phyloP scores from a whole-genome alignment of 495 filamentous ascomycete genomes.

The Lasiosphaeria ovina region DNA sequence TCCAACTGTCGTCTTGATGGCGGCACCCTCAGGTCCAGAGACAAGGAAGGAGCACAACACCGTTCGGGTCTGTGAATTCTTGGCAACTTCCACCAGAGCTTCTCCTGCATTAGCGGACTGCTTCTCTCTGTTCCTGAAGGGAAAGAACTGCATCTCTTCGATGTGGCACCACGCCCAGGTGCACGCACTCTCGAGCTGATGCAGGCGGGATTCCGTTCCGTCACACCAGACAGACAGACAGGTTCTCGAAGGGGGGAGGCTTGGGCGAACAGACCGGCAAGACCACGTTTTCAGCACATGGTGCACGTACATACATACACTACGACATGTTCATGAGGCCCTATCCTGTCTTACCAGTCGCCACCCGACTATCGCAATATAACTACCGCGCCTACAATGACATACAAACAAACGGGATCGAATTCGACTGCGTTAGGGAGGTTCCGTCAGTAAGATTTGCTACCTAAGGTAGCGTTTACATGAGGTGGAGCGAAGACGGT shows the following conservation, averaged over 20 bases:
- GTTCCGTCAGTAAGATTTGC: too few species aligned
- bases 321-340: too few species aligned
- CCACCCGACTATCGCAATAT: too few species aligned
- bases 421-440: too few species aligned
- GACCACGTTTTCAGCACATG: not conserved
- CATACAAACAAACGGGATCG: too few species aligned
- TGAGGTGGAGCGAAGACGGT: not conserved
- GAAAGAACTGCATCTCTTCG: not conserved
- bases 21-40: too few species aligned
- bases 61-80: too few species aligned
- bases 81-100: slow-evolving; percentile 11
- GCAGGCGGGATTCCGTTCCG: slow-evolving; percentile 11
- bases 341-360: too few species aligned
- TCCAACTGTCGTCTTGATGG: too few species aligned
- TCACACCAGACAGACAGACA: not conserved
- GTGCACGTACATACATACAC: not conserved
- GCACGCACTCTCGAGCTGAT: not conserved
- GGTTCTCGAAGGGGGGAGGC: not conserved
- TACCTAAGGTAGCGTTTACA: not conserved
- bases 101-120: slow-evolving; percentile 29
- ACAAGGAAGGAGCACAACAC: too few species aligned
- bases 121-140: slow-evolving; percentile 26
- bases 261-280: slow-evolving; percentile 4
- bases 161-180: not conserved
- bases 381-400: too few species aligned